Evolutionary conservation across 2,329 filamentous ascomycete genomes (phyloP).

Genomic region (Colletotrichum sansevieriae): DNA sequence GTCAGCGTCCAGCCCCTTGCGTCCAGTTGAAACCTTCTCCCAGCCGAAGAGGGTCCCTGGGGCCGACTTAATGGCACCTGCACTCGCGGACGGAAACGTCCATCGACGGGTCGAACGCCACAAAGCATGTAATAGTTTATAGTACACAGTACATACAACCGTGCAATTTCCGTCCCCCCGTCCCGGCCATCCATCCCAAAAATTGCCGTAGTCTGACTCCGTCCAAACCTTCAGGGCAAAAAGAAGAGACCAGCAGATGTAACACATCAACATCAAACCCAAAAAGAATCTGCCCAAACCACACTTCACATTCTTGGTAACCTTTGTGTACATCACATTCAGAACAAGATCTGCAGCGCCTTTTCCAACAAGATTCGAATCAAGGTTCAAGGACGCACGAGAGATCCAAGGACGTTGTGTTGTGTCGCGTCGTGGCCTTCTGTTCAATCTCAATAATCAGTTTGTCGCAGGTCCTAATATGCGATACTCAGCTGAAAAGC

Average conservation of each 20-base stretch:
- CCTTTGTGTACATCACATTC: background rate
- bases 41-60: constrained; percentile 22
- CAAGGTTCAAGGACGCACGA: background rate
- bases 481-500: constrained; percentile 9
- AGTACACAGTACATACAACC: constrained; percentile 5
- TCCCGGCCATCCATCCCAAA: constrained; percentile 23
- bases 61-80: constrained; percentile 32
- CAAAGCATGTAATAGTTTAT: constrained; percentile 1
- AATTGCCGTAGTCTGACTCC: constrained; percentile 19
- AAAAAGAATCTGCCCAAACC: constrained; percentile 22
- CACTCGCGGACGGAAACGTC: constrained; percentile 10
- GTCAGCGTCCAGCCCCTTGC: constrained; percentile 31
- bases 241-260: constrained; percentile 26
- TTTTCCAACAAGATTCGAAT: constrained; percentile 2
- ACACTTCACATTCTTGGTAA: background rate
- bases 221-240: constrained; percentile 27
- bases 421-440: background rate
- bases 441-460: background rate
- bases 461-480: constrained; percentile 30
- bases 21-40: constrained; percentile 31
- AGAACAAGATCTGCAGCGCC: constrained; percentile 13
- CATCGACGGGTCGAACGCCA: constrained; percentile 6
- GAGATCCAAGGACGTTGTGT: background rate
- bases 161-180: constrained; percentile 32
- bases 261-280: constrained; percentile 22